Conservation (phyloP, 106 monocot species). For the Triglochin maritima region DNA sequence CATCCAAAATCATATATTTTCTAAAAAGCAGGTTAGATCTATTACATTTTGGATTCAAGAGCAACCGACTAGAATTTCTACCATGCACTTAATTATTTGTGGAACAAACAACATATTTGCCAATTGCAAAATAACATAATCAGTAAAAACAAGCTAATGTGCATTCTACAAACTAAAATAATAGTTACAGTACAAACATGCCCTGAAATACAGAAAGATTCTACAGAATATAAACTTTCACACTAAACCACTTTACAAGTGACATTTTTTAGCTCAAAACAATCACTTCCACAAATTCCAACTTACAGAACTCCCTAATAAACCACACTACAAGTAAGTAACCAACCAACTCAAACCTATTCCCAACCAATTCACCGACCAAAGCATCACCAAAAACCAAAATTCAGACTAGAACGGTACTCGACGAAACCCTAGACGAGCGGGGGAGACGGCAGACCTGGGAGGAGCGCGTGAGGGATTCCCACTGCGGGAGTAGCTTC, state of each 20-base stretch:
- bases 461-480: conserved; percentile 20
- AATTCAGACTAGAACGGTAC: background rate
- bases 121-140: too few relatives aligned
- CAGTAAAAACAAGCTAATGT: too few relatives aligned
- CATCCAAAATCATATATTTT: background rate
- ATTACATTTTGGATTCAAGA: too few relatives aligned
- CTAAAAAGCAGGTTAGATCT: background rate
- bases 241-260: too few relatives aligned
- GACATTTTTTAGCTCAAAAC: too few relatives aligned
- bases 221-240: too few relatives aligned
- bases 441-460: conserved; percentile 16
- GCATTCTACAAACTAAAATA: too few relatives aligned
- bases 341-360: background rate
- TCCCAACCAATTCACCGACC: background rate
- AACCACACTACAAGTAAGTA: background rate
- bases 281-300: background rate
- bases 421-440: background rate
- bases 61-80: too few relatives aligned
- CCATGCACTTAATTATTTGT: too few relatives aligned
- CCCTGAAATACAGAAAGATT: too few relatives aligned
- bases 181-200: too few relatives aligned
- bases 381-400: background rate
- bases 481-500: conserved; percentile 19
- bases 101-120: too few relatives aligned
- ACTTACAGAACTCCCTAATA: background rate